A percentile compares a stretch with the other conserved stretches of the same genome.
Evolutionary conservation across 345 rosid species (phyloP).

Genomic region (Citropsis articulata): DNA sequence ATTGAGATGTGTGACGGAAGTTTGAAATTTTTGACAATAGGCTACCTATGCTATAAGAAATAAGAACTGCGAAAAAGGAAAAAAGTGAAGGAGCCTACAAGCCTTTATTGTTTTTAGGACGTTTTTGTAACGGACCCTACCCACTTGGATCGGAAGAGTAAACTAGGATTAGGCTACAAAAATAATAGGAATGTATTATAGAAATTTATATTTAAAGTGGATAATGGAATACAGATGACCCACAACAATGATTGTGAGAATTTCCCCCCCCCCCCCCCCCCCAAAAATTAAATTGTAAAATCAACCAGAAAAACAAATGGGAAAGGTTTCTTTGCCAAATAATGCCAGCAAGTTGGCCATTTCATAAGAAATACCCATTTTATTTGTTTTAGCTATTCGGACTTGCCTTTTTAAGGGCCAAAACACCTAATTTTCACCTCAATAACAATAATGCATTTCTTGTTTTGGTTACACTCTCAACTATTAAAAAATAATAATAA

Average conservation of each 20-base stretch:
- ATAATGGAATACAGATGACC: conserved; percentile 30
- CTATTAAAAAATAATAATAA: background rate
- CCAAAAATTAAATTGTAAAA: background rate
- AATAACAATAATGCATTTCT: background rate
- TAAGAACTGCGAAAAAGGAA: no score
- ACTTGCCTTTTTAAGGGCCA: background rate
- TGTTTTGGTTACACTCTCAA: background rate
- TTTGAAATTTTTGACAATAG: no score
- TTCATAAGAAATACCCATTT: no score
- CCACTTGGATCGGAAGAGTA: conserved; percentile 19
- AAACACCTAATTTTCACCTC: no score
- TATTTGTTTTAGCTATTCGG: background rate
- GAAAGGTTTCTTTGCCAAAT: background rate
- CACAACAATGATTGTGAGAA: conserved; percentile 44
- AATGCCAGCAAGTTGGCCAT: background rate
- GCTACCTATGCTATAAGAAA: no score
- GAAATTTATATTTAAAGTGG: background rate
- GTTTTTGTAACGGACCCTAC: conserved; percentile 46
- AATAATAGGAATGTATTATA: background rate
- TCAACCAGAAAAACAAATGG: background rate
- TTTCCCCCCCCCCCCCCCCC: no score
- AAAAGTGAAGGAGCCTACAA: conserved; percentile 27
- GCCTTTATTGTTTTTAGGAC: conserved; percentile 18
- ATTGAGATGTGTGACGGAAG: no score
- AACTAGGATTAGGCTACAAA: background rate